These are phyloP conservation scores for Phytophthora colocasiae DNA, from an alignment of 352 stramenopile species.

Conservation along the genomic window DNA sequence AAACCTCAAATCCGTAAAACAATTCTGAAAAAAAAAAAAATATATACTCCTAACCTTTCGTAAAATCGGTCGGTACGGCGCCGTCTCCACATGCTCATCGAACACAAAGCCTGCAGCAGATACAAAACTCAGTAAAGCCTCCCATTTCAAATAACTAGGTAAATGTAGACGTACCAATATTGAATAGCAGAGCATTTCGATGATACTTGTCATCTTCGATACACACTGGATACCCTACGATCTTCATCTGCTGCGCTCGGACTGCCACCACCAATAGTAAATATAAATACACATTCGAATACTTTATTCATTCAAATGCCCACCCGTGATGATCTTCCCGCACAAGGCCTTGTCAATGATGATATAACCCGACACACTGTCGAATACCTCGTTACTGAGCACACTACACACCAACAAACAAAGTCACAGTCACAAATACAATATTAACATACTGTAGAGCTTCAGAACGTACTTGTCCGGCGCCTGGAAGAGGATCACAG, in stretches of 20 bases:
- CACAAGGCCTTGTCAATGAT: conserved; percentile 91
- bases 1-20: not conserved
- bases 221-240: conserved; percentile 87
- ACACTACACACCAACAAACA: conserved; percentile 46
- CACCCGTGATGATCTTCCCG: conserved; percentile 86
- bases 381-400: conserved; percentile 85
- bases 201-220: conserved; percentile 93
- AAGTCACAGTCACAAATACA: not conserved
- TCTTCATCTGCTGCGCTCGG: conserved; percentile 81
- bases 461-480: conserved; percentile 64
- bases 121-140: not conserved
- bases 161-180: conserved; percentile 55
- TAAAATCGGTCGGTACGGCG: conserved; percentile 85
- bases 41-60: conserved; percentile 52
- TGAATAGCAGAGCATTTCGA: conserved; percentile 90
- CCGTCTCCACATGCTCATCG: conserved; percentile 71
- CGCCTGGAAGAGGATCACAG: conserved; percentile 91
- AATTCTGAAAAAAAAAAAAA: not conserved
- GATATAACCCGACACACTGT: conserved; percentile 88
- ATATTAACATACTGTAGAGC: conserved; percentile 2
- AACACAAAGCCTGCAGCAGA: conserved; percentile 77
- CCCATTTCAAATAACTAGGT: too few relatives aligned
- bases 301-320: not conserved
- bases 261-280: conserved; percentile 42
- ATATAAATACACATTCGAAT: conserved; percentile 8